These are phyloP conservation scores for Plantago major DNA, from an alignment of 257 asterid species.

Conservation along the genomic window DNA sequence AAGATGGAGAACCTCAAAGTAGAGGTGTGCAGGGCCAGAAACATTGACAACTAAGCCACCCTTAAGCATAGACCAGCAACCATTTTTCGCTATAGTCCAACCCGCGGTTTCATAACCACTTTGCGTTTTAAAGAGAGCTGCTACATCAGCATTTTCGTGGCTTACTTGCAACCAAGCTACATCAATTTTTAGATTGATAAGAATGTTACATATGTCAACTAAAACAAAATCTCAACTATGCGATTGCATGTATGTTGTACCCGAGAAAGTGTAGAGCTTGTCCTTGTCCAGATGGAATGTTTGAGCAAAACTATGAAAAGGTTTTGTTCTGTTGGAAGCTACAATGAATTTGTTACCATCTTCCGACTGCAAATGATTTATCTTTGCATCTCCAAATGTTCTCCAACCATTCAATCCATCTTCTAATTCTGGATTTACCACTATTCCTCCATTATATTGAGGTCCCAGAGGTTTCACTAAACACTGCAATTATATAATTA, in stretches of 20 bases:
- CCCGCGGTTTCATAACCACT: slow-evolving; percentile 32
- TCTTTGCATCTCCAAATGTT: slow-evolving; percentile 27
- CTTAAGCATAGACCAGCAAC: slow-evolving; percentile 69
- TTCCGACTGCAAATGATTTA: slow-evolving; percentile 23
- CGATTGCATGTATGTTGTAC: slow-evolving; percentile 27
- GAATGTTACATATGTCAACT: background rate
- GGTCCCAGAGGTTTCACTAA: slow-evolving; percentile 40
- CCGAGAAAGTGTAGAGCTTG: slow-evolving; percentile 53
- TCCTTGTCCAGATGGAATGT: slow-evolving; percentile 30
- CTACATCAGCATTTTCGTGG: slow-evolving; percentile 36
- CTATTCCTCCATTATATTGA: slow-evolving; percentile 65
- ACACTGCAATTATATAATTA: slow-evolving; percentile 34
- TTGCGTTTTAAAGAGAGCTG: slow-evolving; percentile 35
- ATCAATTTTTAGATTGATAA: background rate
- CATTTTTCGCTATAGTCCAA: slow-evolving; percentile 39
- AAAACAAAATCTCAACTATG: background rate
- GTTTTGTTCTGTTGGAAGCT: slow-evolving; percentile 30
- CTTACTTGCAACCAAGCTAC: slow-evolving; percentile 71
- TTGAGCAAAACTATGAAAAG: slow-evolving; percentile 39
- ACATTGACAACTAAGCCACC: slow-evolving; percentile 43
- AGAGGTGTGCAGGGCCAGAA: slow-evolving; percentile 37
- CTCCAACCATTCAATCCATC: slow-evolving; percentile 58
- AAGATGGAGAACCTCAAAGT: slow-evolving; percentile 34
- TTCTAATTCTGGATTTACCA: slow-evolving; percentile 46
- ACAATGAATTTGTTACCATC: slow-evolving; percentile 46